These are phyloP conservation scores for Sugiyamaella xylanicola DNA, from an alignment of 1,139 yeast species.

Conservation along the genomic window DNA sequence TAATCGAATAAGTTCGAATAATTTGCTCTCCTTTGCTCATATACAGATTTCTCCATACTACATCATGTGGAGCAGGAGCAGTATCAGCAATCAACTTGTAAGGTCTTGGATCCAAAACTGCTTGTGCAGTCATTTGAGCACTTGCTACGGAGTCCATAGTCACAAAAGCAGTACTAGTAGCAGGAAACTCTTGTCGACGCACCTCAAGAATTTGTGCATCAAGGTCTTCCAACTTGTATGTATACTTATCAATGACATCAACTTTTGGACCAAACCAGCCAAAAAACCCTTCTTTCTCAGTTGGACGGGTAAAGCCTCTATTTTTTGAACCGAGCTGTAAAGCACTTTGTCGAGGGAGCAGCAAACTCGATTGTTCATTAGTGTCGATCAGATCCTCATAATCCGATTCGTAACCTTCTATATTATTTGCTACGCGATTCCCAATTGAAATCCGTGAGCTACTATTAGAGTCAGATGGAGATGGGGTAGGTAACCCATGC, in stretches of 20 bases:
- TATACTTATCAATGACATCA: constrained; percentile 66
- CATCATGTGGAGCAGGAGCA: constrained; percentile 89
- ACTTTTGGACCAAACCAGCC: constrained; percentile 60
- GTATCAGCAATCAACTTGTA: constrained; percentile 68
- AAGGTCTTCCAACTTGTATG: constrained; percentile 55
- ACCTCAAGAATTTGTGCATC: constrained; percentile 58
- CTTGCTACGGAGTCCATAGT: constrained; percentile 84
- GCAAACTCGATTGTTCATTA: constrained; percentile 18
- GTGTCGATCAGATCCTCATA: constrained; percentile 6
- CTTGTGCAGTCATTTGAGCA: constrained; percentile 90
- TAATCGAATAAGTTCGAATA: constrained; percentile 61
- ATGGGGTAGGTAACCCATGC: constrained; percentile 12
- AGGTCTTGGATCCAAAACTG: constrained; percentile 78
- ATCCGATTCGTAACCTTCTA: constrained; percentile 9
- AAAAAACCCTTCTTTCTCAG: constrained; percentile 47
- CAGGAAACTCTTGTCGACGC: constrained; percentile 41
- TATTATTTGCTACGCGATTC: not conserved
- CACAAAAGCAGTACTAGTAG: constrained; percentile 64
- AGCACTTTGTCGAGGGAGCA: constrained; percentile 21
- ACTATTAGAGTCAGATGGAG: constrained; percentile 2
- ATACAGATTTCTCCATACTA: constrained; percentile 75
- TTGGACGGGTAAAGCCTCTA: constrained; percentile 45
- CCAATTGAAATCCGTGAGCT: not conserved
- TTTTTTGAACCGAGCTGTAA: constrained; percentile 20
- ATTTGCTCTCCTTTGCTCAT: constrained; percentile 60